Evolutionary conservation across 768 basidiomycete genomes (phyloP).

Genomic region (Pleurotus giganteus): DNA sequence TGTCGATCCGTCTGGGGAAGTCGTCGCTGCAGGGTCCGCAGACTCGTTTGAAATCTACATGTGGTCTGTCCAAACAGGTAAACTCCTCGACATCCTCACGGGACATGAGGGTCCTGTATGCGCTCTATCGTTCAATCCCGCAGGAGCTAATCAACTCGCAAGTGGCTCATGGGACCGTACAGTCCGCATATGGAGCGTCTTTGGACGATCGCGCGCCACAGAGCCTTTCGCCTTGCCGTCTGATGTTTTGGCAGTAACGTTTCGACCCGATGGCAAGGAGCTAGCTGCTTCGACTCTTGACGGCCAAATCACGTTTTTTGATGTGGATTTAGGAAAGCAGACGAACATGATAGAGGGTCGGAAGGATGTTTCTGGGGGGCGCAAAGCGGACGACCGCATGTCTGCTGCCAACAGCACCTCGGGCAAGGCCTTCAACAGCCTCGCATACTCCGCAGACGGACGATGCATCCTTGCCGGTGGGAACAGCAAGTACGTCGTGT

Average conservation of each 20-base stretch:
- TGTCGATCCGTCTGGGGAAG: conserved; percentile 95
- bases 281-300: conserved; percentile 88
- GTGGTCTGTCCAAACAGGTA: conserved; percentile 98
- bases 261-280: conserved; percentile 95
- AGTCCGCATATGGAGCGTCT: conserved; percentile 89
- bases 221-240: conserved; percentile 82
- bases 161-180: conserved; percentile 95
- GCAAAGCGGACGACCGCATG: conserved; percentile 90
- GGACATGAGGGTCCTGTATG: conserved; percentile 94
- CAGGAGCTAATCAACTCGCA: conserved; percentile 83
- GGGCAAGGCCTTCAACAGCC: too few relatives aligned
- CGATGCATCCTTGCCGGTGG: too few relatives aligned
- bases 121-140: conserved; percentile 85
- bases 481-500: too few relatives aligned
- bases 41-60: conserved; percentile 96
- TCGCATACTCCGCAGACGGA: too few relatives aligned
- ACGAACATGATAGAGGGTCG: conserved; percentile 90
- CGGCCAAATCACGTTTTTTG: conserved; percentile 92
- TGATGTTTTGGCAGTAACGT: conserved; percentile 85
- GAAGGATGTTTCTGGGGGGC: conserved; percentile 91
- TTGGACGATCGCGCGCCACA: conserved; percentile 80
- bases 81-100: conserved; percentile 87
- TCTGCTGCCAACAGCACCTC: too few relatives aligned
- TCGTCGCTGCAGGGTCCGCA: conserved; percentile 94
- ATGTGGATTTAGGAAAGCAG: conserved; percentile 79